Evolutionary conservation across 768 basidiomycete genomes (phyloP).

Genomic region (Hypholoma fasciculare): DNA sequence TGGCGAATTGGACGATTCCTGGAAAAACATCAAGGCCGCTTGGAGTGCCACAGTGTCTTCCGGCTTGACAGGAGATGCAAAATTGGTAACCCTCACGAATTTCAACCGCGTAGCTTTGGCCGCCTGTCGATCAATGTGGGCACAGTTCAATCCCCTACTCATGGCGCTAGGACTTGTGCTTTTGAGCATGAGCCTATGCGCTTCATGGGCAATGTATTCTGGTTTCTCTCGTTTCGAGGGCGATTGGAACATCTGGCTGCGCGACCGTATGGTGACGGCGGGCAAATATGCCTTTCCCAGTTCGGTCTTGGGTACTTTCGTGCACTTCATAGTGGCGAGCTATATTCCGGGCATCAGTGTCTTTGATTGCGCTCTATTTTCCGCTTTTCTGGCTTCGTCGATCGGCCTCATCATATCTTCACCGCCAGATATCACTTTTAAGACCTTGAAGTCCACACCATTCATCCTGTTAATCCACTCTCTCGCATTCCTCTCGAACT

Average conservation of each 20-base stretch:
- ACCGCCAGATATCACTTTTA: slow-evolving; percentile 31
- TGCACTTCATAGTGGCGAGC: slow-evolving; percentile 27
- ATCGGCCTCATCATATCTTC: slow-evolving; percentile 44
- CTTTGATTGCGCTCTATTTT: slow-evolving; percentile 53
- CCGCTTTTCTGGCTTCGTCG: slow-evolving; percentile 45
- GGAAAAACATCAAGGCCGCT: slow-evolving; percentile 47
- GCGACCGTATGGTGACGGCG: slow-evolving; percentile 27
- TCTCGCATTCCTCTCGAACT: slow-evolving; percentile 85
- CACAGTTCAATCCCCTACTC: slow-evolving; percentile 82
- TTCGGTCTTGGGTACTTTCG: slow-evolving; percentile 34
- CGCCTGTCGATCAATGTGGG: slow-evolving; percentile 87
- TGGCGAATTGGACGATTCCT: slow-evolving; percentile 69
- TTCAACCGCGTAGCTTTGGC: slow-evolving; percentile 65
- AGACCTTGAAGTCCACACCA: slow-evolving; percentile 30
- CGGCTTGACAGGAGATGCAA: slow-evolving; percentile 25
- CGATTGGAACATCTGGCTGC: slow-evolving; percentile 46
- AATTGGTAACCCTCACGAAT: slow-evolving; percentile 39
- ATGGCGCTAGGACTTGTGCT: slow-evolving; percentile 75
- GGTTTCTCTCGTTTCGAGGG: slow-evolving; percentile 38
- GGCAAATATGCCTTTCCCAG: slow-evolving; percentile 37
- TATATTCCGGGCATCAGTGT: slow-evolving; percentile 48
- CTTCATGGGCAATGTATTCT: slow-evolving; percentile 55
- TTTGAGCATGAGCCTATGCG: slow-evolving; percentile 54
- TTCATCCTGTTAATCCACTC: slow-evolving; percentile 68
- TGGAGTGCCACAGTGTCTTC: slow-evolving; percentile 38